Conservation (phyloP, 2,329 filamentous ascomycete genomes). For the Trichoderma atroviride region DNA sequence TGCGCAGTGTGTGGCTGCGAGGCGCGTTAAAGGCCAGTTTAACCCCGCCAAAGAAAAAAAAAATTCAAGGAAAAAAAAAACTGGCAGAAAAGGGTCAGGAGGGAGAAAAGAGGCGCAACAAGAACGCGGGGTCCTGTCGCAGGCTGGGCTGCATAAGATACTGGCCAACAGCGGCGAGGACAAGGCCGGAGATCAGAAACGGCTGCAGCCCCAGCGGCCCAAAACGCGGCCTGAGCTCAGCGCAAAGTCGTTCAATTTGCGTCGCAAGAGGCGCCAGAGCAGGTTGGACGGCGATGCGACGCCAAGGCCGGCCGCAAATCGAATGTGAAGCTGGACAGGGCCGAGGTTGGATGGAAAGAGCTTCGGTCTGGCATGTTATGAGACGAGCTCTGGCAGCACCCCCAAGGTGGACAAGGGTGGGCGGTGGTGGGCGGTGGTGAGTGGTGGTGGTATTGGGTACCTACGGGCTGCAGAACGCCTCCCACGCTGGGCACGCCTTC, state of each 20-base stretch:
- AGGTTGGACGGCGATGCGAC: constrained; percentile 10
- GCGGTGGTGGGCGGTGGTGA: background rate
- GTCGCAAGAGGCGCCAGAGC: constrained; percentile 23
- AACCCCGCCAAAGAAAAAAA: constrained; percentile 26
- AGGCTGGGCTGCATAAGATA: background rate
- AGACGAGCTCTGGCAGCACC: background rate
- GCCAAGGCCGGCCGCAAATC: constrained; percentile 11
- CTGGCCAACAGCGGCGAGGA: constrained; percentile 8
- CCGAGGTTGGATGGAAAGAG: constrained; percentile 18
- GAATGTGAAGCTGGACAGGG: constrained; percentile 8
- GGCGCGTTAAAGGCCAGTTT: constrained; percentile 19
- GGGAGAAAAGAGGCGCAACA: constrained; percentile 16
- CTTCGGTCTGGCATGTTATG: constrained; percentile 21
- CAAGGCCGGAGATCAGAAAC: constrained; percentile 16
- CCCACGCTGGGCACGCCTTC: constrained; percentile 1
- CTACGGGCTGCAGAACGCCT: constrained; percentile 1
- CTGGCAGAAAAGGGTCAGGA: constrained; percentile 2
- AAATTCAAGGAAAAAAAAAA: constrained; percentile 21
- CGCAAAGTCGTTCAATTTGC: constrained; percentile 24
- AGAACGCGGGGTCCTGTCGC: constrained; percentile 24
- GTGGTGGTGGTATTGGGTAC: background rate
- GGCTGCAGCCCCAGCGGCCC: constrained; percentile 20
- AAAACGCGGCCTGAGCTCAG: constrained; percentile 24
- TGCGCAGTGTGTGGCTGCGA: constrained; percentile 16
- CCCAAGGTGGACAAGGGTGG: constrained; percentile 21